A percentile compares a stretch with the other conserved stretches of the same genome.
Evolutionary conservation across 768 basidiomycete genomes (phyloP).

Genomic region (Mycena venus): DNA sequence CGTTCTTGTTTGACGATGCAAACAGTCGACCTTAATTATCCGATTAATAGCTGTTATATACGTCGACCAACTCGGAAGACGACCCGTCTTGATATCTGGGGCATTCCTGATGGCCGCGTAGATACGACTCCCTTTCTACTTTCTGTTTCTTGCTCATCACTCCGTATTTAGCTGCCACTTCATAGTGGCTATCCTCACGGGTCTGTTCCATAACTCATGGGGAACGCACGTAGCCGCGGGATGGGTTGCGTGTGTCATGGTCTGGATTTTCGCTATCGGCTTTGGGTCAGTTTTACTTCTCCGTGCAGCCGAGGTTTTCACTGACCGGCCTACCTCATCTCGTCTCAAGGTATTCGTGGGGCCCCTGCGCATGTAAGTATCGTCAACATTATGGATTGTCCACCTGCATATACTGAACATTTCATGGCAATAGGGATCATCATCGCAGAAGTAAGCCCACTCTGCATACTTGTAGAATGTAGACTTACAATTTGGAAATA

Average conservation of each 20-base stretch:
- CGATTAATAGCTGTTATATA: too few species aligned
- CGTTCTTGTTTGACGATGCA: too few species aligned
- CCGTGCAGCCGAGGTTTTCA: neutral
- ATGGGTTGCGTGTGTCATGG: constrained; percentile 77
- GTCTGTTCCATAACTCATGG: constrained; percentile 71
- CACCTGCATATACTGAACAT: neutral
- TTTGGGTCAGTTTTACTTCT: constrained; percentile 34
- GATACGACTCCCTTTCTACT: constrained; percentile 36
- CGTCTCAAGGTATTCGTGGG: constrained; percentile 85
- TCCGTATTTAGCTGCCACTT: constrained; percentile 69
- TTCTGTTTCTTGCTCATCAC: constrained; percentile 26
- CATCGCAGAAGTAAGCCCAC: constrained; percentile 66
- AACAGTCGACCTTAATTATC: too few species aligned
- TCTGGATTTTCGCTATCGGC: constrained; percentile 84
- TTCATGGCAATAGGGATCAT: constrained; percentile 60
- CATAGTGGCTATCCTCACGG: constrained; percentile 76
- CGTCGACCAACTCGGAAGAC: constrained; percentile 82
- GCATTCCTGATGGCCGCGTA: constrained; percentile 80
- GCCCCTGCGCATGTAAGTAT: constrained; percentile 70
- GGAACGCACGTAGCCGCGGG: constrained; percentile 65
- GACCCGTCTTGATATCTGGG: constrained; percentile 80
- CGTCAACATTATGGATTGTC: neutral
- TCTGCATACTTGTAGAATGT: neutral
- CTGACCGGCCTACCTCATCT: neutral
- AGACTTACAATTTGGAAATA: neutral